These are phyloP conservation scores for Rosellinia necatrix DNA, from an alignment of 2,329 filamentous ascomycete species.

Conservation along the genomic window DNA sequence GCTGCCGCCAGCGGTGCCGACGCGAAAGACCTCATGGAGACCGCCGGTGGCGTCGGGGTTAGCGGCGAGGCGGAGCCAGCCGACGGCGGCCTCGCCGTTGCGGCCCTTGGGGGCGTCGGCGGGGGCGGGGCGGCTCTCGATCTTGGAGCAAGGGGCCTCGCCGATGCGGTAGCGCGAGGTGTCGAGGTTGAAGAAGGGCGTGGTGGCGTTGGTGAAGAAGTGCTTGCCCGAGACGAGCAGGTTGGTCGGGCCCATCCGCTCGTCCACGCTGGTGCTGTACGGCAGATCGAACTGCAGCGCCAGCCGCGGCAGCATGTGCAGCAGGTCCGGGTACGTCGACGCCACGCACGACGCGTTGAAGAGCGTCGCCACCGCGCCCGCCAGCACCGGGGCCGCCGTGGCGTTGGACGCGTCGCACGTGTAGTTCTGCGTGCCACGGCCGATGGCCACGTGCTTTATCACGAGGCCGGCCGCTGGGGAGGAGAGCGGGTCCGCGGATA, in stretches of 20 bases:
- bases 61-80: constrained; percentile 76
- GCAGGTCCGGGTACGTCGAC: constrained; percentile 68
- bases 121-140: constrained; percentile 66
- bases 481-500: constrained; percentile 61
- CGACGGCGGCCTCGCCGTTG: constrained; percentile 69
- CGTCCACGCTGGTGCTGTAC: not conserved
- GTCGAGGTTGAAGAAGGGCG: constrained; percentile 81
- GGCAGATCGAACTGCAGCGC: constrained; percentile 68
- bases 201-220: constrained; percentile 73
- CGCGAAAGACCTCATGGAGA: constrained; percentile 78
- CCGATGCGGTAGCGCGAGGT: constrained; percentile 59
- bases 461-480: constrained; percentile 61
- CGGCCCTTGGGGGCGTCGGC: constrained; percentile 62
- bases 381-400: constrained; percentile 63
- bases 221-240: constrained; percentile 75
- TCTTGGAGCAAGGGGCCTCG: constrained; percentile 66
- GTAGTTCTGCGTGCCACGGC: constrained; percentile 92
- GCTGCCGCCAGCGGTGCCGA: constrained; percentile 82
- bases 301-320: constrained; percentile 67
- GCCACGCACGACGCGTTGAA: constrained; percentile 87
- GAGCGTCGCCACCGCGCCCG: constrained; percentile 80
- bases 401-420: constrained; percentile 71
- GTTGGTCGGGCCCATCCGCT: constrained; percentile 59
- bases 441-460: constrained; percentile 80
- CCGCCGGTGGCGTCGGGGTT: constrained; percentile 60